Evolutionary conservation across 2,329 filamentous ascomycete species (phyloP), one percentile per base, ranked within the genome.

Genomic region (Thielaviopsis ethacetica): DNA sequence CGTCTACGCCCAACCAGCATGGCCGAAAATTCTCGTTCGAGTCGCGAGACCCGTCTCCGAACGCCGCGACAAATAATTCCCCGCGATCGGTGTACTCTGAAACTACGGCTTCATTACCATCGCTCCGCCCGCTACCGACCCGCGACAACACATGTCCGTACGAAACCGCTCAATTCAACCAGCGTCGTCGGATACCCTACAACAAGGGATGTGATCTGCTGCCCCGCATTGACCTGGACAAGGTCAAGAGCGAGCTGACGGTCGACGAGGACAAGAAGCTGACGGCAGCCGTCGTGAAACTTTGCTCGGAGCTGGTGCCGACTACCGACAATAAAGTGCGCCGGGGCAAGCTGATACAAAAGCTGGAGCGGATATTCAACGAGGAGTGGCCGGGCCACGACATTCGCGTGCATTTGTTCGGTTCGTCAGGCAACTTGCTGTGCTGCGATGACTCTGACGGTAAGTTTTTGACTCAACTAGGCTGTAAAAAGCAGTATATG

Each of bases 361-460:
- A 97, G 73, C 73, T 98, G 66, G 87, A 95, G 71, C 84, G 80
- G 64, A 81, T 97, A 49, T 83, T 98, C 68, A 93, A 94, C 66
- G 80, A 87, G 7, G 83, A 94, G 68, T 98, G 91, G 88, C 93
- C 93, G 1, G 89, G 87, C 1, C 85, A 89, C 66, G 80, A 94
- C 62, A 96, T 96, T 67, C 84, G 81, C 64, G 93, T 96, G 41
- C 85, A 93, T 69, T 82, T 97, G 17, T 98, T 98, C 77, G 93
- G 93, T n/a, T 97, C 93, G 5, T 97, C 93, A 4, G 93, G 93
- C 54, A 98, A 98, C 71, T 75, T 93, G 69, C 75, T 98, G 59
- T 96, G 90, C 71, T 95, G 91, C 38, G 91, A 89, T 70, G 90
- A 96, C 68, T 98, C 93, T 57, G 93, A 98, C 74, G 88, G 90